Percentiles rank a stretch among this genome's conserved stretches.
Evolutionary conservation across 1,284 basidiomycete species (phyloP).

Genomic region (Fistulina hepatica): DNA sequence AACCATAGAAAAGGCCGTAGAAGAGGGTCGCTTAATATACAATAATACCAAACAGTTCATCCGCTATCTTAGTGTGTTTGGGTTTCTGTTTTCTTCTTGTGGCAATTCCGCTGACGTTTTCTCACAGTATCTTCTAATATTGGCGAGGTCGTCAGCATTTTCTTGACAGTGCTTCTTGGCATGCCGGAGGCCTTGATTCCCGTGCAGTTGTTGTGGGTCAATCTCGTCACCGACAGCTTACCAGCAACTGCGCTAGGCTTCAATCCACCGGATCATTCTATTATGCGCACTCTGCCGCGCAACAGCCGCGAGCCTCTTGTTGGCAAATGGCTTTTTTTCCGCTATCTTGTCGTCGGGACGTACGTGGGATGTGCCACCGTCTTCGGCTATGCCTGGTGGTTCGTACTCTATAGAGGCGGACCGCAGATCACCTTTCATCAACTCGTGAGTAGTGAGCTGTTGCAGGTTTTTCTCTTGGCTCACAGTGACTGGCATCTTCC

Average conservation of each 20-base stretch:
- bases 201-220: constrained; percentile 96
- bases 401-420: constrained; percentile 80
- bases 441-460: constrained; percentile 48
- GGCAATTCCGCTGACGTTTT: constrained; percentile 21
- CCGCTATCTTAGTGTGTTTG: constrained; percentile 68
- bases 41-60: constrained; percentile 99
- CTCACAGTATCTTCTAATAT: constrained; percentile 92
- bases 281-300: constrained; percentile 90
- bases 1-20: constrained; percentile 91
- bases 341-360: constrained; percentile 86
- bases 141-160: constrained; percentile 97
- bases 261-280: constrained; percentile 92
- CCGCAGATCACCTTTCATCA: constrained; percentile 92
- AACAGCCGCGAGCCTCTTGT: constrained; percentile 85
- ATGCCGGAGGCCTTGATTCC: constrained; percentile 99
- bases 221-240: constrained; percentile 89
- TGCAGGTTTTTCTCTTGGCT: constrained; percentile 14
- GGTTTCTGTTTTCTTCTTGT: constrained; percentile 16
- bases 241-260: constrained; percentile 98
- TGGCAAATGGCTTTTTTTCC: constrained; percentile 89
- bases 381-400: constrained; percentile 99
- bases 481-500: constrained; percentile 10
- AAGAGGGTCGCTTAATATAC: constrained; percentile 95
- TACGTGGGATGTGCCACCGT: constrained; percentile 96
- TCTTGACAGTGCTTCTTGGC: constrained; percentile 91